phyloP scores from a whole-genome alignment of 2,329 filamentous ascomycete species.

The Neurospora sp. region DNA sequence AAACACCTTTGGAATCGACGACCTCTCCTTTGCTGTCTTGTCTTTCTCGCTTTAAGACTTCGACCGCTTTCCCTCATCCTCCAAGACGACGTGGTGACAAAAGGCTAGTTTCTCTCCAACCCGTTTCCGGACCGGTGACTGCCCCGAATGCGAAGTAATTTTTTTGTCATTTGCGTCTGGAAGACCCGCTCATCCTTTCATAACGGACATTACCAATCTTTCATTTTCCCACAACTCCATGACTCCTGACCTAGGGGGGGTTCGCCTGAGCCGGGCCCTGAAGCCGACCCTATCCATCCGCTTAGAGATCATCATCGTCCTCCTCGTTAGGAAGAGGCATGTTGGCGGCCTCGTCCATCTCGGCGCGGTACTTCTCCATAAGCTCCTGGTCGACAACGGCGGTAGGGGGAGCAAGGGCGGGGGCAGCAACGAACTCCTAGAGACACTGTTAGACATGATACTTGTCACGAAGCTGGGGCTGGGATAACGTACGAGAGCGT shows the following conservation, averaged over 20 bases:
- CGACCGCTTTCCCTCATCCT: not conserved
- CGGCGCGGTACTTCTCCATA: slow-evolving; percentile 71
- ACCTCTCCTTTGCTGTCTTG: not conserved
- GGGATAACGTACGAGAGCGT: slow-evolving; percentile 56
- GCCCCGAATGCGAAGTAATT: slow-evolving; percentile 1
- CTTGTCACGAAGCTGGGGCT: not conserved
- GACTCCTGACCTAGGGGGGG: slow-evolving; percentile 4
- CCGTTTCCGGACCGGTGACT: not conserved
- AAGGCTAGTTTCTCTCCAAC: not conserved
- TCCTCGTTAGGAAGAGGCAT: slow-evolving; percentile 93
- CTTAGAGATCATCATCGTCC: slow-evolving; percentile 49
- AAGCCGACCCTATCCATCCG: slow-evolving; percentile 1
- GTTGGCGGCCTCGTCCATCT: slow-evolving; percentile 72
- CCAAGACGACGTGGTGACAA: not conserved
- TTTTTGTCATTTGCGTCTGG: slow-evolving; percentile 13
- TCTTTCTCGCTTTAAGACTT: not conserved
- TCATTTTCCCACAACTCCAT: slow-evolving; percentile 4
- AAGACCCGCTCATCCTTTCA: slow-evolving; percentile 15
- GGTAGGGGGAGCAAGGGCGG: slow-evolving; percentile 88
- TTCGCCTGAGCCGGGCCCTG: slow-evolving; percentile 1
- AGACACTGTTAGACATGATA: slow-evolving; percentile 20
- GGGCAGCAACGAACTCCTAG: slow-evolving; percentile 92
- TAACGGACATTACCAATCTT: slow-evolving; percentile 20
- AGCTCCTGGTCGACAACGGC: slow-evolving; percentile 78
- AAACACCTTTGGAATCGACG: not conserved